Conservation (phyloP, 495 filamentous ascomycete species). For the Penicillium roqueforti region DNA sequence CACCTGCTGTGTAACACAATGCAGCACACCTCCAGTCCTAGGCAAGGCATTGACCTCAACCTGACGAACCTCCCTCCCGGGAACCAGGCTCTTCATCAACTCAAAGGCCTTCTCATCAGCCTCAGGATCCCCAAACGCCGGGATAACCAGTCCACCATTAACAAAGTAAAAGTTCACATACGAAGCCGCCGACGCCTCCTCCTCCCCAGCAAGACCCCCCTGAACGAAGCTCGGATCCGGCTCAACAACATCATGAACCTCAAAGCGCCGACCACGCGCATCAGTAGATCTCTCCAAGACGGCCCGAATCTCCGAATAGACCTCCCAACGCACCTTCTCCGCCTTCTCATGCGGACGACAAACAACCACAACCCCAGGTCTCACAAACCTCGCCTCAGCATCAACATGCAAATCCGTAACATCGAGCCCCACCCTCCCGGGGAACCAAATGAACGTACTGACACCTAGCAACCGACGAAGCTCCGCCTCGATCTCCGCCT, state of each 20-base stretch:
- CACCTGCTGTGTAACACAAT: conserved; percentile 36
- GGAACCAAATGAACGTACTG: conserved; percentile 33
- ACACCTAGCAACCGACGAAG: conserved; percentile 24
- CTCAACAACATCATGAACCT: conserved; percentile 30
- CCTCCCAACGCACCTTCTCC: conserved; percentile 20
- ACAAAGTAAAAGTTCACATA: conserved; percentile 40
- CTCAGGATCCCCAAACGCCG: conserved; percentile 29
- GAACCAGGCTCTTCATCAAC: conserved; percentile 21
- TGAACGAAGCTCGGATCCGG: conserved; percentile 26
- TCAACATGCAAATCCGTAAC: conserved; percentile 36
- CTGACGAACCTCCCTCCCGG: conserved; percentile 24
- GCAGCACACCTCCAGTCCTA: conserved; percentile 30
- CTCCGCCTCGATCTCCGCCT: conserved; percentile 22
- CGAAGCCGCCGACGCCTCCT: conserved; percentile 23
- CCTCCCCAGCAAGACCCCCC: conserved; percentile 19
- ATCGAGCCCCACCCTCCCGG: conserved; percentile 29
- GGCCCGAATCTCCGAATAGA: conserved; percentile 28
- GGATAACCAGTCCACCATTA: conserved; percentile 34
- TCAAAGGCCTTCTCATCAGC: conserved; percentile 26
- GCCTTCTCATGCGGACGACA: conserved; percentile 21
- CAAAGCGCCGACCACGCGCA: conserved; percentile 24
- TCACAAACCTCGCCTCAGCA: conserved; percentile 29
- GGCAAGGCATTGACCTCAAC: conserved; percentile 28
- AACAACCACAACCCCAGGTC: conserved; percentile 33
- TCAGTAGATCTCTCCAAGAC: conserved; percentile 22